phyloP scores from a whole-genome alignment of 257 asterid genomes.

The Echium plantagineum region DNA sequence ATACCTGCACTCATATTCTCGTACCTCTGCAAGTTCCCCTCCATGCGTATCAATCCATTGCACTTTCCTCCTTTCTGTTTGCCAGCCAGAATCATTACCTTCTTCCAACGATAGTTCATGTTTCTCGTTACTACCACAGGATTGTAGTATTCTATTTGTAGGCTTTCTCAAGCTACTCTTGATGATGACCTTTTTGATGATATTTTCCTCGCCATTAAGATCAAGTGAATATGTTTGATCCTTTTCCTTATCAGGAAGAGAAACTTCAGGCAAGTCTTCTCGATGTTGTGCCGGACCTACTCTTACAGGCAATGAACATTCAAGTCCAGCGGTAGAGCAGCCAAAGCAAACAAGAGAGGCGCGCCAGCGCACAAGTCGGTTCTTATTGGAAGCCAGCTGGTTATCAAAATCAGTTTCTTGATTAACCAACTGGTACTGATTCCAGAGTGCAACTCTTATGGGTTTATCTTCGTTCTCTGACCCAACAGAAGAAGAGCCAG shows the following conservation, averaged over 20 bases:
- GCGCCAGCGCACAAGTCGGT: constrained; percentile 39
- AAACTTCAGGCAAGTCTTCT: constrained; percentile 29
- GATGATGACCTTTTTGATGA: constrained; percentile 23
- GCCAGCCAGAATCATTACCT: constrained; percentile 28
- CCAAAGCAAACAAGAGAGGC: constrained; percentile 84
- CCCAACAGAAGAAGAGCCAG: constrained; percentile 78
- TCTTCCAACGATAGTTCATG: constrained; percentile 22
- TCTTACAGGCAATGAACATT: constrained; percentile 48
- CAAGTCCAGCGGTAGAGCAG: constrained; percentile 49
- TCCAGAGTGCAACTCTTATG: constrained; percentile 84
- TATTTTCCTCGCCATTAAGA: constrained; percentile 20
- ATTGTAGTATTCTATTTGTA: constrained; percentile 15
- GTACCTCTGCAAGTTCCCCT: constrained; percentile 79
- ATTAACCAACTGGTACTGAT: constrained; percentile 87
- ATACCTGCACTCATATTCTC: constrained; percentile 95
- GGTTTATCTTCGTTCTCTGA: constrained; percentile 75
- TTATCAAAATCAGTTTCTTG: constrained; percentile 50
- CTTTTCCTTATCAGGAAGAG: constrained; percentile 26
- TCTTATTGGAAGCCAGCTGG: constrained; percentile 92
- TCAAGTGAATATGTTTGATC: constrained; percentile 22
- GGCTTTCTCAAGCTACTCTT: constrained; percentile 79
- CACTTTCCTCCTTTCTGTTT: constrained; percentile 57
- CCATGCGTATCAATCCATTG: constrained; percentile 86
- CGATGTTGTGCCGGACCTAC: constrained; percentile 53
- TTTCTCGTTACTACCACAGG: constrained; percentile 22